Conservation (phyloP, 2,329 filamentous ascomycete genomes). For the Amesomyces nigricolor region DNA sequence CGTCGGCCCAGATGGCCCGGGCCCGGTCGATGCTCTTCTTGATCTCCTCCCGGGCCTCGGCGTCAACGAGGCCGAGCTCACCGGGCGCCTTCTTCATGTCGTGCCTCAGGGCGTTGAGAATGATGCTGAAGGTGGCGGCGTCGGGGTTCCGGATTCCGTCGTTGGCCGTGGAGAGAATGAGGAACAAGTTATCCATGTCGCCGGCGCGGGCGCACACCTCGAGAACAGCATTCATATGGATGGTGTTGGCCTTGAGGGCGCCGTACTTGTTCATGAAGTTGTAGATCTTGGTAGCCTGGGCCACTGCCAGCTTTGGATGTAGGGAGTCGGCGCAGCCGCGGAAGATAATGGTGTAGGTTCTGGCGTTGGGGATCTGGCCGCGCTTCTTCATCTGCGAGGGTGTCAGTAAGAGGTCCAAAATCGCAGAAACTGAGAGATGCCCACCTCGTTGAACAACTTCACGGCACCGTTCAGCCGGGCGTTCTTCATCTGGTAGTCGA, state of each 20-base stretch:
- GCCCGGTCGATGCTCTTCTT: constrained; percentile 56
- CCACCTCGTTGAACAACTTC: constrained; percentile 82
- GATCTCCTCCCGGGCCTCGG: constrained; percentile 29
- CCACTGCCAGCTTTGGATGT: constrained; percentile 54
- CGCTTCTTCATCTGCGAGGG: constrained; percentile 83
- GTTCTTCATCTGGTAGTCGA: constrained; percentile 63
- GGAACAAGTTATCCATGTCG: constrained; percentile 77
- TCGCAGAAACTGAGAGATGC: constrained; percentile 20
- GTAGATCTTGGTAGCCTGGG: constrained; percentile 70
- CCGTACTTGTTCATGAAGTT: constrained; percentile 62
- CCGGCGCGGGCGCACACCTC: constrained; percentile 68
- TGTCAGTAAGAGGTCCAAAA: constrained; percentile 15
- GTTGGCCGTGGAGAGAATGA: constrained; percentile 66
- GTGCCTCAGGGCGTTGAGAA: constrained; percentile 68
- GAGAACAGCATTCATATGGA: constrained; percentile 85
- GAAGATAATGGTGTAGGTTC: constrained; percentile 81
- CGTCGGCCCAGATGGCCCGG: constrained; percentile 73
- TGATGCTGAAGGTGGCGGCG: constrained; percentile 69
- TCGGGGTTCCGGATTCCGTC: constrained; percentile 60
- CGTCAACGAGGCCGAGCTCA: constrained; percentile 26
- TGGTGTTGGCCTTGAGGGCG: constrained; percentile 63
- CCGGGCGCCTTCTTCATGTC: constrained; percentile 29
- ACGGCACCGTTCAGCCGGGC: constrained; percentile 59
- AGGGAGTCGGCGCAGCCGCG: constrained; percentile 61
- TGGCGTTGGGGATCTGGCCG: constrained; percentile 68